Base-by-base conservation (phyloP, 2,329 filamentous ascomycete species). In the Epicoccum sorghinum region DNA sequence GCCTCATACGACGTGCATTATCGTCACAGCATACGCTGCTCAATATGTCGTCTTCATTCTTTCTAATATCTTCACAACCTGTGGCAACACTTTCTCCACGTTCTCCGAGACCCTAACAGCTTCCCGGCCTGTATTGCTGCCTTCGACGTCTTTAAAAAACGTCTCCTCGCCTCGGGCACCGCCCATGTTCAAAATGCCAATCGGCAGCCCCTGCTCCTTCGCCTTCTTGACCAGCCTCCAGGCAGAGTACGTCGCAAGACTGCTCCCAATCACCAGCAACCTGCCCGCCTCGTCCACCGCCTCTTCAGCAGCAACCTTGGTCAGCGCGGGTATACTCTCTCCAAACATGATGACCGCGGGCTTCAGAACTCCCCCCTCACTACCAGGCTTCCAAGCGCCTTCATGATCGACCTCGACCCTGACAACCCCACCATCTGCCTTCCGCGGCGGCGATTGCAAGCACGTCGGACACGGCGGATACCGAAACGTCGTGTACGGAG, bases 291-390 rank as follows among this genome's bases (percentile, higher is more conserved):
- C 82, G 67, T 97, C 90, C 44, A 98, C 86, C 10, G 89, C 89
- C 25, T 85, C 78, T 69, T 98, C 93, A 1, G 93, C 93, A 0
- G 86, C 86, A 1, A 78, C 74, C 73, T 96, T 97, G 32, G 93
- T 87, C 1, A 77, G 67, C 1, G 77, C 74, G 0, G 84, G 80
- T 44, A 98, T 96, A 55, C 86, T 93, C 75, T 98, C 95, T 13
- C 95, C 95, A 72, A 98, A 98, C 91, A 98, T 97, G 65, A 93
- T 87, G 2, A 99, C 93, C 0, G 90, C 90, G 3, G 95, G 95
- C 70, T 98, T 98, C 50, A 99, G 74, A 33, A 98, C 86, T 2
- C 93, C 95, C 0, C 86, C 90, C 18, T 60, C 59, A 18, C 62
- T 66, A n/a, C 32, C 51, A 2, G 55, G 52, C 35, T 63, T 62